Evolutionary conservation across 352 stramenopile genomes (phyloP), one percentile per base, ranked within the genome.

Genomic region (Phytophthora podocarpi): DNA sequence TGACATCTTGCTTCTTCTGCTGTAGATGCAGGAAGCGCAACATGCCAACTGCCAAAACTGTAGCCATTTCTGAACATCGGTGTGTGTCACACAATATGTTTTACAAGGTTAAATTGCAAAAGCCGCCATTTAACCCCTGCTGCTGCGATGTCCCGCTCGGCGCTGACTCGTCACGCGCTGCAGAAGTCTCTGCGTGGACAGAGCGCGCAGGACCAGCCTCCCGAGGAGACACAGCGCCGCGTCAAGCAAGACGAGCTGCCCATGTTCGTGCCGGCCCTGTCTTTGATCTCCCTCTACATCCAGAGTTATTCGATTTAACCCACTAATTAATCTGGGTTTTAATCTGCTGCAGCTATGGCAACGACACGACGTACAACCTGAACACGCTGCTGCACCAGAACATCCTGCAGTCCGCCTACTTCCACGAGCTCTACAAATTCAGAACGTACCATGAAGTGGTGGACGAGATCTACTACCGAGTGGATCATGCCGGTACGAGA

Each of bases 401-500:
- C 64, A 98, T 98, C 45, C 76, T 98, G 43, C 82, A 97, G 55
- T 98, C 89, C 47, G 80, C 88, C 11, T 99, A 99, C 67, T 99
- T 99, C 70, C 85, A 92, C 53, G 91, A 96, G 41, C 90, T 98
- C 16, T 98, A 91, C 72, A 89, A 91, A 30, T 73, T 92, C 39
- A 87, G 97, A 70, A 98, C 97, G 49, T 98, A 98, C 69, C 96
- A 98, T 65, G 89, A 99, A 78, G 93, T 98, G n/a, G 87, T 96
- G 46, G 90, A 97, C 50, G 91, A 98, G 75, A 97, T 98, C 57
- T 96, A 96, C 66, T 90, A 94, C 69, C 84, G 84, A 26, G 86
- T 95, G 10, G 82, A 92, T 42, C 84, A 93, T 72, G 86, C 84
- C 24, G 82, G 81, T 89, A 53, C 8, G 32, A 40, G n/a, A 69